These are phyloP conservation scores for Sporisorium iseilematis-ciliati DNA, from an alignment of 1,284 basidiomycete species.

Conservation along the genomic window DNA sequence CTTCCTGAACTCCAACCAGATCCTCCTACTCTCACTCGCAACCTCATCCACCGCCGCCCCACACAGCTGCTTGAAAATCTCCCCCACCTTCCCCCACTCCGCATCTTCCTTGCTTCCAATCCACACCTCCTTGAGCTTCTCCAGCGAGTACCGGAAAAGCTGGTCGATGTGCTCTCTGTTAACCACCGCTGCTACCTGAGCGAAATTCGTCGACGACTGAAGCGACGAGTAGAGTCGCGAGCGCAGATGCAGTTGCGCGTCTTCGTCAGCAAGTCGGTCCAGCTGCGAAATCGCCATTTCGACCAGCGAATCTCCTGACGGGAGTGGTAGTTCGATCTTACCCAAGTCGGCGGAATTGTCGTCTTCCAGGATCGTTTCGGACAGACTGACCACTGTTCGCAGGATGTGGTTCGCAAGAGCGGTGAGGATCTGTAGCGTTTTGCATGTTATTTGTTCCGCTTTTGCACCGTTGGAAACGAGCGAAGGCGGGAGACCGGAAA, in stretches of 20 bases:
- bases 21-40: conserved; percentile 18
- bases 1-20: conserved; percentile 15
- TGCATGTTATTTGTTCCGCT: conserved; percentile 25
- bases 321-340: conserved; percentile 16
- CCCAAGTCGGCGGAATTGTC: conserved; percentile 13
- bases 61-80: conserved; percentile 16
- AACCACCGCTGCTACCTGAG: conserved; percentile 4
- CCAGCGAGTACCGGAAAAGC: conserved; percentile 28
- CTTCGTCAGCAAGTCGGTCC: conserved; percentile 20
- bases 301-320: conserved; percentile 13
- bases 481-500: conserved; percentile 7
- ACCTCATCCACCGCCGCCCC: conserved; percentile 31
- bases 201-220: neutral
- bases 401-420: conserved; percentile 46
- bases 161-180: conserved; percentile 18
- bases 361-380: conserved; percentile 39
- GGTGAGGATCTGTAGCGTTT: conserved; percentile 27
- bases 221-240: conserved; percentile 22
- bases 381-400: conserved; percentile 23
- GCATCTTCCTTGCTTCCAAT: conserved; percentile 12
- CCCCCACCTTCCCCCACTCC: conserved; percentile 6
- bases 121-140: conserved; percentile 25
- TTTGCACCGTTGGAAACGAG: neutral
- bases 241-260: conserved; percentile 15
- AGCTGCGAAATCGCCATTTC: conserved; percentile 34